Evolutionary conservation across 2,329 filamentous ascomycete species (phyloP).

Genomic region (Claviceps lovelessii): DNA sequence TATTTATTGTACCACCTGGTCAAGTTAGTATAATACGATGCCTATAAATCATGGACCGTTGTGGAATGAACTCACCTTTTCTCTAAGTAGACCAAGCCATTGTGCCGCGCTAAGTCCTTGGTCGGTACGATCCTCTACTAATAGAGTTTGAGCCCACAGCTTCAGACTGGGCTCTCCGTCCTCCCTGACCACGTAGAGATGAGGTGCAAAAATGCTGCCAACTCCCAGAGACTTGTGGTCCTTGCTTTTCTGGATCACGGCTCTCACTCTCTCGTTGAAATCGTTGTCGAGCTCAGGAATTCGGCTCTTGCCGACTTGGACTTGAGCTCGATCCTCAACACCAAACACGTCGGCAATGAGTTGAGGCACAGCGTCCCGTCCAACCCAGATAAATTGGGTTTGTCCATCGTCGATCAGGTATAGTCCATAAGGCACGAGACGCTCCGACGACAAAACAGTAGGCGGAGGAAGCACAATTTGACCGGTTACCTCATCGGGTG

Average conservation of each 20-base stretch:
- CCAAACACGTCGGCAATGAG: constrained; percentile 84
- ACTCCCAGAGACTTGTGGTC: constrained; percentile 78
- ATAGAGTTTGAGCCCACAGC: constrained; percentile 89
- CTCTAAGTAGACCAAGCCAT: constrained; percentile 81
- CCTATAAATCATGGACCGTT: not conserved
- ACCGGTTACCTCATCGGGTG: constrained; percentile 72
- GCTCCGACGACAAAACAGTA: constrained; percentile 75
- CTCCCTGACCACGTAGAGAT: constrained; percentile 85
- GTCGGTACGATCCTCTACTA: constrained; percentile 90
- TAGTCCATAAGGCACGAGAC: constrained; percentile 74
- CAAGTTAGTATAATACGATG: not conserved
- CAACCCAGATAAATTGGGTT: constrained; percentile 95
- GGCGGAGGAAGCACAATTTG: constrained; percentile 78
- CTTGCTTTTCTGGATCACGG: constrained; percentile 80
- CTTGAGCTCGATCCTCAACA: constrained; percentile 62
- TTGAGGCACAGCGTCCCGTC: constrained; percentile 81
- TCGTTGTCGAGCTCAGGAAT: constrained; percentile 85
- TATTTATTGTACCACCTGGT: constrained; percentile 3
- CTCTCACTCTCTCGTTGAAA: constrained; percentile 87
- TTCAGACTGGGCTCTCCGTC: constrained; percentile 92
- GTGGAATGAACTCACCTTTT: constrained; percentile 54
- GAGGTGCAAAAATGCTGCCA: constrained; percentile 83
- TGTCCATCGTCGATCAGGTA: constrained; percentile 96
- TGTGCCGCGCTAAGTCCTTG: constrained; percentile 85
- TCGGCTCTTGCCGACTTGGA: constrained; percentile 82